Evolutionary conservation across 2,329 filamentous ascomycete species (phyloP).

Genomic region (Alternaria longipes): DNA sequence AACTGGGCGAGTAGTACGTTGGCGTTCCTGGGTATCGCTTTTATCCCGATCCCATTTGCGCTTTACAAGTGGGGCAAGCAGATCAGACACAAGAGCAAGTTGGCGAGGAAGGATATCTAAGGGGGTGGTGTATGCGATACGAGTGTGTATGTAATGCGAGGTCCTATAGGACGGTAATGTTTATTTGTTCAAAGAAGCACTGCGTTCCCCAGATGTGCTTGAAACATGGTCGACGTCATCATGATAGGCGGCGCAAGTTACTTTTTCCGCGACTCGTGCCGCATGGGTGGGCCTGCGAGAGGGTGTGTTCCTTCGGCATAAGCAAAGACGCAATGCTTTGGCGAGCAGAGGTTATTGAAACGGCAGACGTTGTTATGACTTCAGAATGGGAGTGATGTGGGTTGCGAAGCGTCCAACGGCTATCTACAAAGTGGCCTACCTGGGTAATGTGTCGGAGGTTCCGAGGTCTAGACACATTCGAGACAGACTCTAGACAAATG

Average conservation of each 20-base stretch:
- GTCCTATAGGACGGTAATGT: slow-evolving; percentile 1
- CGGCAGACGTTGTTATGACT: neutral
- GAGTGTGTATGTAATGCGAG: neutral
- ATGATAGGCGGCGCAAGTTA: neutral
- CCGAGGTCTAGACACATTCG: neutral
- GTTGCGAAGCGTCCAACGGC: neutral
- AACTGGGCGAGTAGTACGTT: slow-evolving; percentile 54
- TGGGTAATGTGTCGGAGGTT: neutral
- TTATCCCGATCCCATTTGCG: slow-evolving; percentile 58
- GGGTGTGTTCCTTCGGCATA: neutral
- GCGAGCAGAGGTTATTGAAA: neutral
- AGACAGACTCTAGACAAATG: neutral
- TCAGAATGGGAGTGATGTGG: neutral
- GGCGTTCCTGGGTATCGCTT: slow-evolving; percentile 54
- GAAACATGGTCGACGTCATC: slow-evolving; percentile 9
- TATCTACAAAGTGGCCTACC: neutral
- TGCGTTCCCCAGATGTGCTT: neutral
- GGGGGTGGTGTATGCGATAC: neutral
- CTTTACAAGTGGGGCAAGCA: slow-evolving; percentile 55
- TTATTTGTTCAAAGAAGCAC: neutral
- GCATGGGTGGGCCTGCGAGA: neutral
- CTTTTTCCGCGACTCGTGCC: neutral
- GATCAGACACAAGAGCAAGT: slow-evolving; percentile 53
- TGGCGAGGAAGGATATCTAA: slow-evolving; percentile 54
- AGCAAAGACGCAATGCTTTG: neutral